Conservation (phyloP, 257 asterid species). For the Buddleja alternifolia region DNA sequence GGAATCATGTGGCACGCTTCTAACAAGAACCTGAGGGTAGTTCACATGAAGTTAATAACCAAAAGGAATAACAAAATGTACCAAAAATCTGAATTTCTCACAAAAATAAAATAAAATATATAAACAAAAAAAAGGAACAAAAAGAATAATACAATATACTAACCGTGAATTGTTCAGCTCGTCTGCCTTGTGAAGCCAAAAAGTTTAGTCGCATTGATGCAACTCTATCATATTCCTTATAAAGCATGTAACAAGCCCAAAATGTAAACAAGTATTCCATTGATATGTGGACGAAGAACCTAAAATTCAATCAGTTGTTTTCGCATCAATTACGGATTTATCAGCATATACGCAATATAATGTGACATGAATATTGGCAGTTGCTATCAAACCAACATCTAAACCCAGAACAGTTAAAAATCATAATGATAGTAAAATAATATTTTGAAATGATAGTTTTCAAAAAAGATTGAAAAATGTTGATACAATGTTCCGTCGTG, state of each 20-base stretch:
- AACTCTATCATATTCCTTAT: slow-evolving; percentile 81
- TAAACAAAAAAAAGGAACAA: no score
- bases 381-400: not conserved
- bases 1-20: slow-evolving; percentile 78
- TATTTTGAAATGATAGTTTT: no score
- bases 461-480: not conserved
- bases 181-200: slow-evolving; percentile 76
- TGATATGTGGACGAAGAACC: slow-evolving; percentile 89
- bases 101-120: no score
- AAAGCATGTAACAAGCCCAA: slow-evolving; percentile 92
- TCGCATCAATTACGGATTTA: no score
- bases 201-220: slow-evolving; percentile 82
- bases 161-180: slow-evolving; percentile 91
- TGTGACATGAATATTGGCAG: not conserved
- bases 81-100: no score
- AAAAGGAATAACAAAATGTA: no score
- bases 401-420: no score
- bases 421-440: no score
- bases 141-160: slow-evolving; percentile 30
- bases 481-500: not conserved
- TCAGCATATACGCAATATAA: slow-evolving; percentile 11
- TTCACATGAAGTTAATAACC: slow-evolving; percentile 9
- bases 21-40: slow-evolving; percentile 79
- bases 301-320: slow-evolving; percentile 52
- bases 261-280: slow-evolving; percentile 83